A percentile compares a stretch with the other conserved stretches of the same genome.
Evolutionary conservation across 2,329 filamentous ascomycete species (phyloP).

Genomic region (Diaporthe longicolla): DNA sequence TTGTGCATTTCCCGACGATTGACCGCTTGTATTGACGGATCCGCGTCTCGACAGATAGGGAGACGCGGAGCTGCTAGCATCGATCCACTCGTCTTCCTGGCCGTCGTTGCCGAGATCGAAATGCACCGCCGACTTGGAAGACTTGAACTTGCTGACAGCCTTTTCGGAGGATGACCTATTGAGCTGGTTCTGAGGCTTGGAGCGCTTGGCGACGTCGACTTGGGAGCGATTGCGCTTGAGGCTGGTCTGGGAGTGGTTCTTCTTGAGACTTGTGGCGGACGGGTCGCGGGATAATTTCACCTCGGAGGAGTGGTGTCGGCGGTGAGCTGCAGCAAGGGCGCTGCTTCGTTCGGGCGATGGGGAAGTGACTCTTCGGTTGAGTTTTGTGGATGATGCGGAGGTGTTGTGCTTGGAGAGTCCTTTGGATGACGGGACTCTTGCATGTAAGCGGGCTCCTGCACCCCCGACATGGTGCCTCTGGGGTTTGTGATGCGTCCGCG

Average conservation of each 20-base stretch:
- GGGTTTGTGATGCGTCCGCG: conserved; percentile 51
- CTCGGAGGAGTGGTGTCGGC: conserved; percentile 62
- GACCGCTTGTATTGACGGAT: conserved; percentile 65
- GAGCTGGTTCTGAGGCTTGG: conserved; percentile 65
- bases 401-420: conserved; percentile 62
- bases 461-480: conserved; percentile 62
- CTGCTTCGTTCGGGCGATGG: conserved; percentile 56
- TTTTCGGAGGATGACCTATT: conserved; percentile 68
- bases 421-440: conserved; percentile 67
- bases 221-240: conserved; percentile 74
- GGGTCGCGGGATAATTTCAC: conserved; percentile 62
- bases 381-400: conserved; percentile 53
- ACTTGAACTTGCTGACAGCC: conserved; percentile 60
- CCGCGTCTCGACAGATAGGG: conserved; percentile 67
- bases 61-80: conserved; percentile 74
- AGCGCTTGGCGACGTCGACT: conserved; percentile 67
- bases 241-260: conserved; percentile 67
- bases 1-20: conserved; percentile 60
- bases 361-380: conserved; percentile 60
- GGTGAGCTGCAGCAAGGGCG: conserved; percentile 56
- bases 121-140: conserved; percentile 68
- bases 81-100: conserved; percentile 75
- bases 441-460: conserved; percentile 61
- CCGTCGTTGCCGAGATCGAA: conserved; percentile 72
- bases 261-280: conserved; percentile 61